Evolutionary conservation across 208 protist genomes (phyloP).

Genomic region (Acanthamoeba divionensis): DNA sequence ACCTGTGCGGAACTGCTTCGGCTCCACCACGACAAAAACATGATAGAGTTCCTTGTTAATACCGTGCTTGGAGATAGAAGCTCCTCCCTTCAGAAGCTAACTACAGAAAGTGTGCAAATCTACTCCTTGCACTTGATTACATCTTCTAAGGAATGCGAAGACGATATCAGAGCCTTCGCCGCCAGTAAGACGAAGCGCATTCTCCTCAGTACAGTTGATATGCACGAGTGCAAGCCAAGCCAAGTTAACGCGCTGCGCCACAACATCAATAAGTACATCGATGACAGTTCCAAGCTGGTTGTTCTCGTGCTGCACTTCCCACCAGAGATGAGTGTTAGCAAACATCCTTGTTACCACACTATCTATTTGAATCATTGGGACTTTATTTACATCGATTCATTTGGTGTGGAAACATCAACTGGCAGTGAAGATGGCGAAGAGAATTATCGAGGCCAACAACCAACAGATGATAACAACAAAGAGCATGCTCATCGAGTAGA

Average conservation of each 20-base stretch:
- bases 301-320: slow-evolving; percentile 49
- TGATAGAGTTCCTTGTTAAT: neutral
- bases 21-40: neutral
- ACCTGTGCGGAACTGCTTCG: slow-evolving; percentile 3
- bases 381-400: slow-evolving; percentile 52
- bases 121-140: neutral
- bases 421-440: neutral
- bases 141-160: neutral
- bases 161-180: neutral
- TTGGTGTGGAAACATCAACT: slow-evolving; percentile 13
- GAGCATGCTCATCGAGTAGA: neutral
- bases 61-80: neutral
- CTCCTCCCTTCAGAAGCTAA: neutral
- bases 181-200: neutral
- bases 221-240: neutral
- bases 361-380: slow-evolving; percentile 54
- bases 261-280: neutral
- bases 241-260: neutral
- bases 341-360: neutral
- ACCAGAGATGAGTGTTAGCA: slow-evolving; percentile 19
- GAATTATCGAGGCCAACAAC: neutral
- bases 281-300: neutral
- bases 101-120: neutral
- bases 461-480: neutral
- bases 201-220: neutral